Conservation (phyloP, 1,284 basidiomycete genomes). For the Chalciporus piperatoides region DNA sequence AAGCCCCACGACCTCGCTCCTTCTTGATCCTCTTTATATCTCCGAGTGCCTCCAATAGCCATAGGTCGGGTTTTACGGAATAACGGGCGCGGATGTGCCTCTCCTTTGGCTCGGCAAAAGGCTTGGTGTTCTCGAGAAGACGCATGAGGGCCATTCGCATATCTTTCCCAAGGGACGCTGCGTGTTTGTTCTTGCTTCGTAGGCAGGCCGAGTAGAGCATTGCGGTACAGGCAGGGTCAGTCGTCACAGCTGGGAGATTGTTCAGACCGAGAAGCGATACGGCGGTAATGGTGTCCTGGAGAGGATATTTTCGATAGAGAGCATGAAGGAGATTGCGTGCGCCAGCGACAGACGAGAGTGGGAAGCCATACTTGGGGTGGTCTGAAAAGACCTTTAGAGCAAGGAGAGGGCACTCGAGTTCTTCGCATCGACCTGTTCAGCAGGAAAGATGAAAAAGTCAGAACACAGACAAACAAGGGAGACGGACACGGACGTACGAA, state of each 20-base stretch:
- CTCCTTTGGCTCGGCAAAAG: constrained; percentile 28
- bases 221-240: constrained; percentile 55
- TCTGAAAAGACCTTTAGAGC: constrained; percentile 60
- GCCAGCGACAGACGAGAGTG: constrained; percentile 46
- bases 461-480: neutral
- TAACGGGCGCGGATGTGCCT: constrained; percentile 20
- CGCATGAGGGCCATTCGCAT: constrained; percentile 42
- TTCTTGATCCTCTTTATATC: constrained; percentile 37
- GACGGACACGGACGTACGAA: constrained; percentile 41
- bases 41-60: constrained; percentile 39
- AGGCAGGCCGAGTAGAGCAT: constrained; percentile 55
- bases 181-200: constrained; percentile 35
- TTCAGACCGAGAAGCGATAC: constrained; percentile 52
- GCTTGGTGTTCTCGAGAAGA: constrained; percentile 31
- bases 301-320: constrained; percentile 44
- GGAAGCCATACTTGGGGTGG: constrained; percentile 55
- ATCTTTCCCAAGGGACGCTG: constrained; percentile 41
- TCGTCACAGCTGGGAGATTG: constrained; percentile 46
- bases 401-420: constrained; percentile 50
- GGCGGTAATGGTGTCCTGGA: constrained; percentile 46
- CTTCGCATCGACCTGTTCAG: constrained; percentile 53
- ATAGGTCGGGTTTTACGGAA: constrained; percentile 32
- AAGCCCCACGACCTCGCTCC: constrained; percentile 26
- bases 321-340: constrained; percentile 53
- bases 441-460: neutral